Evolutionary conservation across 2,329 filamentous ascomycete genomes (phyloP).

Genomic region (Diaporthe sp.): DNA sequence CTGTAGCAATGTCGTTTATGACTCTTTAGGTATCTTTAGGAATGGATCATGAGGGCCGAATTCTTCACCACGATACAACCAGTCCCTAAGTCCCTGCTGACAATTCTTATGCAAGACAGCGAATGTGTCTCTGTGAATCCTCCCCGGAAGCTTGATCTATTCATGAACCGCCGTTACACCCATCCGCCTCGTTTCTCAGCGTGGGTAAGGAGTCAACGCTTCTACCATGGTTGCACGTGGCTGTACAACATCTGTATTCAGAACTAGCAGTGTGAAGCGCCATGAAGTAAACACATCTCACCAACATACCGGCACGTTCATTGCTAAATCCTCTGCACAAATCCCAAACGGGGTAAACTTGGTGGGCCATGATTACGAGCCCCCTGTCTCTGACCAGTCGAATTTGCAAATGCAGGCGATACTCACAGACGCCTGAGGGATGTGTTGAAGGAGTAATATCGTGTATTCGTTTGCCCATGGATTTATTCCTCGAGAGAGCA

Average conservation of each 20-base stretch:
- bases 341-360: too few relatives aligned
- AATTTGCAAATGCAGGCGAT: background rate
- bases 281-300: background rate
- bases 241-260: background rate
- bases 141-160: background rate
- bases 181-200: background rate
- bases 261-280: background rate
- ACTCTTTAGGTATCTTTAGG: constrained; percentile 34
- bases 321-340: too few relatives aligned
- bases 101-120: background rate
- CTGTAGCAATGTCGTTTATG: constrained; percentile 27
- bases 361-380: too few relatives aligned
- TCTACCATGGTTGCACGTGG: too few relatives aligned
- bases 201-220: background rate
- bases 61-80: background rate
- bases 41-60: constrained; percentile 36
- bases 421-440: background rate
- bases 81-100: background rate
- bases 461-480: background rate
- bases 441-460: background rate
- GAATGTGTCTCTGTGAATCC: background rate
- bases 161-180: background rate
- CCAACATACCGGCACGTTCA: background rate
- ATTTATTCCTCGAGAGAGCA: background rate
- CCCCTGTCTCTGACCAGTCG: background rate